Evolutionary conservation across 1,284 basidiomycete genomes (phyloP).

Genomic region (Ganoderma meredithae): DNA sequence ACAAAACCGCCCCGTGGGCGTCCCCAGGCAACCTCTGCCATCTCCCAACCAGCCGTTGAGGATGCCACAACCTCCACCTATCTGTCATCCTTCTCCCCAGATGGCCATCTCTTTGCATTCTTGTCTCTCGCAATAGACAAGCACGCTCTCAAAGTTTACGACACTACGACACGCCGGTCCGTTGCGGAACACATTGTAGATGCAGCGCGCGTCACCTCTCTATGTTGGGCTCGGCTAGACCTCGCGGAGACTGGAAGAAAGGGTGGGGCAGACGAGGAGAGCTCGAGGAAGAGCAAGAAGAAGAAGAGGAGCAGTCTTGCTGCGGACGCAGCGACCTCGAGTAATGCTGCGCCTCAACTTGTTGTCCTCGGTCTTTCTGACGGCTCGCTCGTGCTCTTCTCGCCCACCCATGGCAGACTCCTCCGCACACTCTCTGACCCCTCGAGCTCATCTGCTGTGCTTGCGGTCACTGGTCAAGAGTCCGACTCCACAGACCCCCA

Average conservation of each 20-base stretch:
- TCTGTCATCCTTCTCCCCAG: slow-evolving; percentile 69
- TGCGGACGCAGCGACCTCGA: slow-evolving; percentile 30
- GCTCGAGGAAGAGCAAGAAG: slow-evolving; percentile 40
- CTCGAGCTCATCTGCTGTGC: slow-evolving; percentile 58
- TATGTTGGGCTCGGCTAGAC: slow-evolving; percentile 59
- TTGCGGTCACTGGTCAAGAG: slow-evolving; percentile 52
- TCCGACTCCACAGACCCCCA: slow-evolving; percentile 33
- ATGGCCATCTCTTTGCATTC: slow-evolving; percentile 67
- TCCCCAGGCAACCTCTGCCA: slow-evolving; percentile 60
- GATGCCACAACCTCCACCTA: slow-evolving; percentile 53
- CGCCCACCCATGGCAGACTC: slow-evolving; percentile 61
- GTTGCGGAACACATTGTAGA: slow-evolving; percentile 68
- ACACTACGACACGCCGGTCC: slow-evolving; percentile 60
- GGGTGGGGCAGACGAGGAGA: slow-evolving; percentile 36
- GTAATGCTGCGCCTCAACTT: slow-evolving; percentile 43
- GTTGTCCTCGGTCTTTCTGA: slow-evolving; percentile 65
- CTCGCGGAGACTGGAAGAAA: slow-evolving; percentile 29
- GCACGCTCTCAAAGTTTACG: slow-evolving; percentile 74
- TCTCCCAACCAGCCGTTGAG: slow-evolving; percentile 65
- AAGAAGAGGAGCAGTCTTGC: slow-evolving; percentile 53
- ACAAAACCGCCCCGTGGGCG: slow-evolving; percentile 62
- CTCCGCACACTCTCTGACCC: slow-evolving; percentile 62
- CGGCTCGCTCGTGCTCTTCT: slow-evolving; percentile 63
- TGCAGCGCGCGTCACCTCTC: slow-evolving; percentile 59
- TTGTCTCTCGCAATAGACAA: slow-evolving; percentile 77